These are phyloP conservation scores for Paralagenidium karlingii DNA, from an alignment of 352 stramenopile genomes.

Conservation along the genomic window DNA sequence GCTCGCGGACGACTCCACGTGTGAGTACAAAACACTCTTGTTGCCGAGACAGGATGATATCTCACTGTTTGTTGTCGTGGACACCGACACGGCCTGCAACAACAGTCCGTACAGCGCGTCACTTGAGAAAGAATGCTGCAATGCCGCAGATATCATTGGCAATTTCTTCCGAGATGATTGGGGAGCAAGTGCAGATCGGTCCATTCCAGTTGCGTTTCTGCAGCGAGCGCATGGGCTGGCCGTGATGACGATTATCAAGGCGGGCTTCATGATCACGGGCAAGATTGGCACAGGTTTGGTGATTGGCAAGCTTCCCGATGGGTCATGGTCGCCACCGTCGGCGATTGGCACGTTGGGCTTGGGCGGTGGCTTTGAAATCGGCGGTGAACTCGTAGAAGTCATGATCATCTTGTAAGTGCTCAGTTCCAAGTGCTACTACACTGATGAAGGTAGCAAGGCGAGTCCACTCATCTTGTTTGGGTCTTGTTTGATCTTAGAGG, in stretches of 20 bases:
- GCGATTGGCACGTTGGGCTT: slow-evolving; percentile 81
- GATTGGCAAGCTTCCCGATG: slow-evolving; percentile 48
- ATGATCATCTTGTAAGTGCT: slow-evolving; percentile 88
- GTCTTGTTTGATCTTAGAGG: too few relatives aligned
- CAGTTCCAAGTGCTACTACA: too few relatives aligned
- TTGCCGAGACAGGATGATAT: not conserved
- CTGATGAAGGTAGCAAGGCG: too few relatives aligned
- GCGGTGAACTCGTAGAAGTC: slow-evolving; percentile 84
- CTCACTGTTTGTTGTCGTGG: not conserved
- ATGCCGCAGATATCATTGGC: slow-evolving; percentile 46
- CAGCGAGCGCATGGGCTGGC: slow-evolving; percentile 37
- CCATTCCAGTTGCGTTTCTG: slow-evolving; percentile 31
- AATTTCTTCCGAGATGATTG: slow-evolving; percentile 56
- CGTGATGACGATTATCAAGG: slow-evolving; percentile 40
- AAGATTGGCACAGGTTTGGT: slow-evolving; percentile 67
- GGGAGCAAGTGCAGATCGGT: slow-evolving; percentile 22
- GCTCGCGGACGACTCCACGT: slow-evolving; percentile 19
- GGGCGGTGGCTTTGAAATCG: slow-evolving; percentile 67
- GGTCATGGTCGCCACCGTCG: slow-evolving; percentile 78
- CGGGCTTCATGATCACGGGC: slow-evolving; percentile 37
- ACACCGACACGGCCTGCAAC: not conserved
- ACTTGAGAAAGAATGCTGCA: slow-evolving; percentile 41
- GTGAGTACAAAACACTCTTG: not conserved
- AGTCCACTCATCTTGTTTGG: too few relatives aligned
- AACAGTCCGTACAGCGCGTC: slow-evolving; percentile 40